Conservation (phyloP, 306 rosid genomes). For the Phaseolus lunatus region DNA sequence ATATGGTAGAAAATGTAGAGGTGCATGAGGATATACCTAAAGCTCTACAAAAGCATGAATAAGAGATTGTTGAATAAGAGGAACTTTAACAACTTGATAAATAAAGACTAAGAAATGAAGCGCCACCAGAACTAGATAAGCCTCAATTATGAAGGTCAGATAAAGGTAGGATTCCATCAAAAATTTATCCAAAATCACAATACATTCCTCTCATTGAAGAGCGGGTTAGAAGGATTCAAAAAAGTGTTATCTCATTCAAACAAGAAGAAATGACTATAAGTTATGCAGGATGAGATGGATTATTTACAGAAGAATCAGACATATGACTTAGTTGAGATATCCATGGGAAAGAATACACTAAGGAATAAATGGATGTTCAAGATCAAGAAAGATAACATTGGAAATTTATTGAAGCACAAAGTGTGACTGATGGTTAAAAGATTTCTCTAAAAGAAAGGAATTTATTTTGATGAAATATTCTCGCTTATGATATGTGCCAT, state of each 20-base stretch:
- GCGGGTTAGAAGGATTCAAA: neutral
- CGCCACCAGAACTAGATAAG: neutral
- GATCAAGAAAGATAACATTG: neutral
- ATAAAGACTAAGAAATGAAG: neutral
- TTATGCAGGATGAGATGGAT: neutral
- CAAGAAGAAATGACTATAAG: neutral
- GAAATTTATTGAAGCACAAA: neutral
- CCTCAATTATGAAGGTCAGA: neutral
- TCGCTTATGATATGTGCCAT: neutral
- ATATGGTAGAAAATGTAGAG: neutral
- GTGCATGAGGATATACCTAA: neutral
- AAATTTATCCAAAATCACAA: neutral
- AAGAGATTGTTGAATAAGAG: neutral
- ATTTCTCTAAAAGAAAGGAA: neutral
- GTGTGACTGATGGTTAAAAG: neutral
- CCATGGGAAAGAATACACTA: neutral
- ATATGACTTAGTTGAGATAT: neutral
- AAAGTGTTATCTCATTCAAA: neutral
- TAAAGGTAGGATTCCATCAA: neutral
- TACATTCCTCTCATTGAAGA: neutral
- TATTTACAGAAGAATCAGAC: neutral
- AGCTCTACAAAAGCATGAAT: too few species aligned
- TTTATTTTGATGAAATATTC: neutral
- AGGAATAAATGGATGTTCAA: too few species aligned
- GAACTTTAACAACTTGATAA: neutral